Percentiles rank a stretch among this genome's conserved stretches.
Conservation (phyloP, 352 stramenopile genomes). For the Elongisporangium anandrum region DNA sequence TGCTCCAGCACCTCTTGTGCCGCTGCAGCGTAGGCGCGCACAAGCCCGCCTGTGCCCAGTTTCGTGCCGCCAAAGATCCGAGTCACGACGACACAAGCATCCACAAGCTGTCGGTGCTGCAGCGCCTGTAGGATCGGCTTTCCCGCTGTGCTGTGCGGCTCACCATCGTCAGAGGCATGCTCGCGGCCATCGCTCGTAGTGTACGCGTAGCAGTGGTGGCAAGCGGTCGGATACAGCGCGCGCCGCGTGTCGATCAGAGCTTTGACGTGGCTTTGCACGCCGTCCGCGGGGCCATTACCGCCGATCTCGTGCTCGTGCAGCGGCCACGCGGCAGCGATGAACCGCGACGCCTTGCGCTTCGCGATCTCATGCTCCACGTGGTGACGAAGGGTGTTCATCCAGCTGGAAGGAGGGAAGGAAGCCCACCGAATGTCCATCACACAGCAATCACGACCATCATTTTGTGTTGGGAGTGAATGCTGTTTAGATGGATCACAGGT, state of each 20-base stretch:
- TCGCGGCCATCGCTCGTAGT: conserved; percentile 46
- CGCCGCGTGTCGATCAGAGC: conserved; percentile 39
- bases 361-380: conserved; percentile 67
- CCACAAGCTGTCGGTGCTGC: conserved; percentile 53
- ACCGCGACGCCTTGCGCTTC: conserved; percentile 81
- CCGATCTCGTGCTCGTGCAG: conserved; percentile 9
- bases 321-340: conserved; percentile 66
- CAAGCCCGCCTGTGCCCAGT: conserved; percentile 65
- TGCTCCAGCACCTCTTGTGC: conserved; percentile 52
- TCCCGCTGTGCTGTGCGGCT: conserved; percentile 69
- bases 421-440: background rate
- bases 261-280: conserved; percentile 33
- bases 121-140: conserved; percentile 58
- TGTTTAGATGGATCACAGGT: no score
- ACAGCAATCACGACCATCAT: background rate
- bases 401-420: background rate
- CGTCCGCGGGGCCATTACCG: conserved; percentile 7
- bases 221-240: conserved; percentile 43
- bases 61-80: conserved; percentile 73
- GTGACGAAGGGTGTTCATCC: conserved; percentile 36
- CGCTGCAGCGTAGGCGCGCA: conserved; percentile 61
- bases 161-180: conserved; percentile 68
- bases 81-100: conserved; percentile 72
- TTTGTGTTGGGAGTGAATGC: no score
- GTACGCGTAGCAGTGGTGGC: conserved; percentile 76